Conservation (phyloP, 2,329 filamentous ascomycete species). For the Sclerotinia glacialis region DNA sequence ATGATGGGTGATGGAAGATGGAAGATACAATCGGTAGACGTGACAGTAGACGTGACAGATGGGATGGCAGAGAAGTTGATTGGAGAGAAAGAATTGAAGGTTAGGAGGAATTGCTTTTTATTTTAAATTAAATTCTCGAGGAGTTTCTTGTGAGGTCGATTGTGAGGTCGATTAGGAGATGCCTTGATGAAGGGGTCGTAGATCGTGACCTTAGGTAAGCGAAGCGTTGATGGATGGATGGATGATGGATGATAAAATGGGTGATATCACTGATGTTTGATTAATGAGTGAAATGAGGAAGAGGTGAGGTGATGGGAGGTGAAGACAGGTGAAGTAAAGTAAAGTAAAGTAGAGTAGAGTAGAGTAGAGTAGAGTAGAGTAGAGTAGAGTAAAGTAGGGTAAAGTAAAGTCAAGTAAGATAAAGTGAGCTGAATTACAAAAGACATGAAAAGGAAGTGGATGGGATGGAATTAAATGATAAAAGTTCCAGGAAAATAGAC, state of each 20-base stretch:
- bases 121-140: no score
- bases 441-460: no score
- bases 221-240: not conserved
- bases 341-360: not conserved
- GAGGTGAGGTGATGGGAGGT: no score
- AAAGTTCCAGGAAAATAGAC: no score
- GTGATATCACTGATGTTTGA: not conserved
- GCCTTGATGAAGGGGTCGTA: constrained; percentile 1
- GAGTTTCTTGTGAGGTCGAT: not conserved
- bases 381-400: not conserved
- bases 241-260: not conserved
- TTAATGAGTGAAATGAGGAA: not conserved
- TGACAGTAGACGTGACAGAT: not conserved
- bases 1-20: no score
- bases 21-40: not conserved
- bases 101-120: not conserved
- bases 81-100: not conserved
- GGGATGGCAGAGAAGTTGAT: not conserved
- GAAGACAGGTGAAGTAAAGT: not conserved
- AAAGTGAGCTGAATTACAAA: not conserved
- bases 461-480: no score
- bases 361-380: not conserved
- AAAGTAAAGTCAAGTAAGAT: not conserved
- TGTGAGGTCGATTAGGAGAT: not conserved
- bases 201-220: constrained; percentile 13